These are phyloP conservation scores for Pseudocercospora eumusae DNA, from an alignment of 2,329 filamentous ascomycete species.

Conservation along the genomic window DNA sequence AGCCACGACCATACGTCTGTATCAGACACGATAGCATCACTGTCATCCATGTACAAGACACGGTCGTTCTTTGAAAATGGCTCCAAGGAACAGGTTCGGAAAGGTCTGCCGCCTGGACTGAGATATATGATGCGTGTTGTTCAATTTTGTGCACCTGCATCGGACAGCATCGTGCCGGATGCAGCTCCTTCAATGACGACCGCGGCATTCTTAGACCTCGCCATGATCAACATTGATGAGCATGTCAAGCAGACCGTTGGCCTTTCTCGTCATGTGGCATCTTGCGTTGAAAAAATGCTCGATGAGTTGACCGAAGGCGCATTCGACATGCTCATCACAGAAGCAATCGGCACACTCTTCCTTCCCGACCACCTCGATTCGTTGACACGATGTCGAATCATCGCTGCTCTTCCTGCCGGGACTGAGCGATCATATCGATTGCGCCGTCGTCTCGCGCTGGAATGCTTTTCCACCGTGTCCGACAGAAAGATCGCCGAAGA, in stretches of 20 bases:
- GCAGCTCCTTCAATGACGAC: slow-evolving; percentile 21
- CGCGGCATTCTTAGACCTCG: slow-evolving; percentile 31
- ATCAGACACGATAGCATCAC: slow-evolving; percentile 22
- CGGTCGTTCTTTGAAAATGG: slow-evolving; percentile 25
- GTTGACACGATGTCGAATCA: slow-evolving; percentile 57
- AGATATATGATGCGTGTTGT: slow-evolving; percentile 22
- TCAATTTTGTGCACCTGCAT: slow-evolving; percentile 22
- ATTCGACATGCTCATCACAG: slow-evolving; percentile 22
- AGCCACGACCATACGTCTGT: slow-evolving; percentile 17
- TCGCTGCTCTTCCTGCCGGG: slow-evolving; percentile 61
- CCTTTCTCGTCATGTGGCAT: slow-evolving; percentile 19
- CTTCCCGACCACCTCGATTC: slow-evolving; percentile 17
- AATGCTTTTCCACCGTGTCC: slow-evolving; percentile 57
- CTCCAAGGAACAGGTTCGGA: slow-evolving; percentile 14
- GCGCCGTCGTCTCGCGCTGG: slow-evolving; percentile 65
- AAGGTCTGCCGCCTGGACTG: slow-evolving; percentile 23
- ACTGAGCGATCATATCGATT: slow-evolving; percentile 59
- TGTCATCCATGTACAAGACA: slow-evolving; percentile 29
- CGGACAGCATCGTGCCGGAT: slow-evolving; percentile 22
- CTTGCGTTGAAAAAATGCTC: slow-evolving; percentile 31
- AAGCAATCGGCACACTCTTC: slow-evolving; percentile 22
- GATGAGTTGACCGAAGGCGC: slow-evolving; percentile 22
- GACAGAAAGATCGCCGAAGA: slow-evolving; percentile 2
- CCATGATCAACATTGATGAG: slow-evolving; percentile 35
- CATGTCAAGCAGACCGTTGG: slow-evolving; percentile 23